These are phyloP conservation scores for Naganishia sp. DNA, from an alignment of 1,284 basidiomycete species.

Conservation along the genomic window DNA sequence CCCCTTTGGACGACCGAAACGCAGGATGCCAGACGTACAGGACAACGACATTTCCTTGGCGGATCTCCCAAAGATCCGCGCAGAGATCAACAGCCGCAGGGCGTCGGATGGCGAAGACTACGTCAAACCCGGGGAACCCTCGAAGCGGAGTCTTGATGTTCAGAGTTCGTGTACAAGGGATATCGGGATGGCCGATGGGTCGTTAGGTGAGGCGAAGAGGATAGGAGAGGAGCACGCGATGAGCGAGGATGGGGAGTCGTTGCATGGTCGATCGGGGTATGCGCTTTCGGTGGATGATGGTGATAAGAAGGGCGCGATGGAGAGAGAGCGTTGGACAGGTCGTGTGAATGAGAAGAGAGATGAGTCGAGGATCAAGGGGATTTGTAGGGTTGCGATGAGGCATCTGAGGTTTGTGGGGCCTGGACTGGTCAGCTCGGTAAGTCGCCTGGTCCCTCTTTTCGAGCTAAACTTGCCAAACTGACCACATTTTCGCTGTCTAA, in stretches of 20 bases:
- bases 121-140: background rate
- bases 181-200: background rate
- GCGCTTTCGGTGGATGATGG: background rate
- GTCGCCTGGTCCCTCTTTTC: no score
- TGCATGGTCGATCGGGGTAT: background rate
- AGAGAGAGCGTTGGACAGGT: constrained; percentile 14
- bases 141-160: background rate
- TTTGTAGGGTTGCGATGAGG: constrained; percentile 31
- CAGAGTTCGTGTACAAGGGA: background rate
- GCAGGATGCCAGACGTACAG: constrained; percentile 13
- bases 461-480: no score
- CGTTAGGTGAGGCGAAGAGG: background rate
- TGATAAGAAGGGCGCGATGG: background rate
- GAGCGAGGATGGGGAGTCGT: background rate
- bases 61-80: constrained; percentile 13
- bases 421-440: constrained; percentile 48
- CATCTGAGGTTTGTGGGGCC: constrained; percentile 54
- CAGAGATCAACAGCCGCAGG: constrained; percentile 1
- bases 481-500: no score
- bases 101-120: constrained; percentile 1
- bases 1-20: constrained; percentile 25
- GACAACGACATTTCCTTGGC: constrained; percentile 23
- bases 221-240: background rate
- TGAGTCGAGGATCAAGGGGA: constrained; percentile 16
- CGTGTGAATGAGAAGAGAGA: constrained; percentile 10